Evolutionary conservation across 2,329 filamentous ascomycete genomes (phyloP).

Genomic region (Mycosphaerelloides madeirae): DNA sequence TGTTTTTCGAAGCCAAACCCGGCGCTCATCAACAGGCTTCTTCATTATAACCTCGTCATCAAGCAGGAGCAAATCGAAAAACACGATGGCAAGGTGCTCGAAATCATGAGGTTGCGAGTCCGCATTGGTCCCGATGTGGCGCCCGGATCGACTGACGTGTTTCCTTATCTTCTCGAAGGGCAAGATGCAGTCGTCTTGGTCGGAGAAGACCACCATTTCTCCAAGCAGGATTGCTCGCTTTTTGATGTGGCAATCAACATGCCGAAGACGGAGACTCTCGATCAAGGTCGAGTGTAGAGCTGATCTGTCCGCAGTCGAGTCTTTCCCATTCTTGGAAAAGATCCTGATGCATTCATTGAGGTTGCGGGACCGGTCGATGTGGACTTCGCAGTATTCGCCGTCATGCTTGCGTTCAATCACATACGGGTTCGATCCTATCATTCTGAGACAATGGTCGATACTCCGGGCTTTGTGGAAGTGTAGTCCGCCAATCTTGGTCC

Average conservation of each 20-base stretch:
- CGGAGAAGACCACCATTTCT: constrained; percentile 74
- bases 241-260: constrained; percentile 54
- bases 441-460: constrained; percentile 68
- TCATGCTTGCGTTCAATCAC: constrained; percentile 80
- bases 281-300: constrained; percentile 60
- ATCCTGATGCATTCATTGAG: constrained; percentile 60
- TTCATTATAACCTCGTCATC: constrained; percentile 52
- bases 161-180: constrained; percentile 80
- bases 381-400: constrained; percentile 82
- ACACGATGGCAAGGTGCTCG: constrained; percentile 58
- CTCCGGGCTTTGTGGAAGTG: constrained; percentile 43
- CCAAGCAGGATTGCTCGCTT: constrained; percentile 73
- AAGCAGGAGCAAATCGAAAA: constrained; percentile 56
- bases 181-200: constrained; percentile 59
- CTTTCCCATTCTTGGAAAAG: constrained; percentile 88
- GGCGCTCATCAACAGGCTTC: constrained; percentile 56
- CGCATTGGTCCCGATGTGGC: constrained; percentile 60
- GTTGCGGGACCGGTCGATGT: constrained; percentile 56
- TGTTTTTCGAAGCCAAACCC: constrained; percentile 55
- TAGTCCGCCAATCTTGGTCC: constrained; percentile 45
- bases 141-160: constrained; percentile 69
- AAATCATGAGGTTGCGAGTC: constrained; percentile 59
- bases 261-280: constrained; percentile 60
- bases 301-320: constrained; percentile 69
- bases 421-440: constrained; percentile 58